phyloP scores from a whole-genome alignment of 2,329 filamentous ascomycete genomes.

The Ceratocystis harringtonii region DNA sequence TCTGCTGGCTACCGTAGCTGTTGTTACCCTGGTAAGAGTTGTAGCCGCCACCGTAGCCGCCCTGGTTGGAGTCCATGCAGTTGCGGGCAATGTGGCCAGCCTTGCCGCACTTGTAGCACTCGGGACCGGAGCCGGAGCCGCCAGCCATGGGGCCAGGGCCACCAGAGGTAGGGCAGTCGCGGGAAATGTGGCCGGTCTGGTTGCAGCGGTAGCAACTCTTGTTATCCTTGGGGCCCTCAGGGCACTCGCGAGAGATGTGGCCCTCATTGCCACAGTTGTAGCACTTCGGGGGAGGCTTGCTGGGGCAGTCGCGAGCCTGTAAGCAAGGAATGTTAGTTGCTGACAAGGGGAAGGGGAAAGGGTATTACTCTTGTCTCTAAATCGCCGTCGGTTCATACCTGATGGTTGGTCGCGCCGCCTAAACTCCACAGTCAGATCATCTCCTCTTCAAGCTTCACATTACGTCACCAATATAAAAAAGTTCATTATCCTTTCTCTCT shows the following conservation, averaged over 20 bases:
- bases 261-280: constrained; percentile 68
- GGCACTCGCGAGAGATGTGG: constrained; percentile 85
- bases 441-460: constrained; percentile 15
- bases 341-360: constrained; percentile 2
- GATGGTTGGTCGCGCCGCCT: constrained; percentile 61
- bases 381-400: constrained; percentile 39
- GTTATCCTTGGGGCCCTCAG: constrained; percentile 73
- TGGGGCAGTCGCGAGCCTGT: constrained; percentile 73
- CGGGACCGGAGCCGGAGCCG: constrained; percentile 37
- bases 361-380: constrained; percentile 14
- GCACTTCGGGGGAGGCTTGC: constrained; percentile 69
- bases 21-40: constrained; percentile 19
- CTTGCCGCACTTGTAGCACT: constrained; percentile 98
- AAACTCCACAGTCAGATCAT: constrained; percentile 21
- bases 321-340: constrained; percentile 18
- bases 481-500: neutral
- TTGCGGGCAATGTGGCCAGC: constrained; percentile 91
- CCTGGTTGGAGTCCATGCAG: constrained; percentile 52
- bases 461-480: constrained; percentile 10
- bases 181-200: constrained; percentile 76
- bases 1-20: constrained; percentile 41
- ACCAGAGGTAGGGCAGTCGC: constrained; percentile 55
- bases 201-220: constrained; percentile 68
- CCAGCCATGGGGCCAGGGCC: constrained; percentile 33
- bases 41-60: constrained; percentile 35